phyloP scores from a whole-genome alignment of 2,329 filamentous ascomycete genomes.

The Calonectria fujianensis region DNA sequence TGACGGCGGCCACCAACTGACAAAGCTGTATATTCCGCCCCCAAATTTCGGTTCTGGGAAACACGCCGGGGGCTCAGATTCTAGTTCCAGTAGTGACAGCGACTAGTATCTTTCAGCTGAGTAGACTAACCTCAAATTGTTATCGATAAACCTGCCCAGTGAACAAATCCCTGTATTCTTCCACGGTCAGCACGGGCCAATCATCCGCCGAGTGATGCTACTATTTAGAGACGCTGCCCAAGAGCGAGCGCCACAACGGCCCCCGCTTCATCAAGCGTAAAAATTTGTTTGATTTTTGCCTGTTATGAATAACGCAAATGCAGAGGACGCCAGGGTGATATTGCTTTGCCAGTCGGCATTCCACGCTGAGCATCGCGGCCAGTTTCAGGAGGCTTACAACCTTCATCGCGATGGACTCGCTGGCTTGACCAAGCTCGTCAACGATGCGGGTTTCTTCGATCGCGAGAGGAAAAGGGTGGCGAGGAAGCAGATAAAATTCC shows the following conservation, averaged over 20 bases:
- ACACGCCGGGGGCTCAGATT: background rate
- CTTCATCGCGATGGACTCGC: slow-evolving; percentile 9
- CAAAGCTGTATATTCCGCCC: slow-evolving; percentile 14
- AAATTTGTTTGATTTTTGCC: background rate
- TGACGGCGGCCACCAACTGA: slow-evolving; percentile 14
- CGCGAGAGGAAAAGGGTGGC: slow-evolving; percentile 3
- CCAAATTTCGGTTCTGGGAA: background rate
- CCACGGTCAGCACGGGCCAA: slow-evolving; percentile 6
- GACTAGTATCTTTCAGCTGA: slow-evolving; percentile 4
- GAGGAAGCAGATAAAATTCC: slow-evolving; percentile 21
- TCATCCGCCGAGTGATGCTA: background rate
- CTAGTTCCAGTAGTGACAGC: slow-evolving; percentile 26
- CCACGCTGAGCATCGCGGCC: slow-evolving; percentile 11
- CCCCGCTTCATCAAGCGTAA: background rate
- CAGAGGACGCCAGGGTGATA: slow-evolving; percentile 9
- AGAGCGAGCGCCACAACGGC: background rate
- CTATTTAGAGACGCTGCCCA: background rate
- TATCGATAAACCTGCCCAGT: slow-evolving; percentile 4
- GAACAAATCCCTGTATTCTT: slow-evolving; percentile 3
- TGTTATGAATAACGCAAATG: background rate
- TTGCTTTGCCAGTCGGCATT: slow-evolving; percentile 22
- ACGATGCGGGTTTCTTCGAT: slow-evolving; percentile 8
- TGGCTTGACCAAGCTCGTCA: slow-evolving; percentile 1
- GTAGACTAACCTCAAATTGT: background rate
- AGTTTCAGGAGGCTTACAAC: slow-evolving; percentile 21